phyloP scores from a whole-genome alignment of 192 early-diverging fungal genomes.

The Podila epicladia region DNA sequence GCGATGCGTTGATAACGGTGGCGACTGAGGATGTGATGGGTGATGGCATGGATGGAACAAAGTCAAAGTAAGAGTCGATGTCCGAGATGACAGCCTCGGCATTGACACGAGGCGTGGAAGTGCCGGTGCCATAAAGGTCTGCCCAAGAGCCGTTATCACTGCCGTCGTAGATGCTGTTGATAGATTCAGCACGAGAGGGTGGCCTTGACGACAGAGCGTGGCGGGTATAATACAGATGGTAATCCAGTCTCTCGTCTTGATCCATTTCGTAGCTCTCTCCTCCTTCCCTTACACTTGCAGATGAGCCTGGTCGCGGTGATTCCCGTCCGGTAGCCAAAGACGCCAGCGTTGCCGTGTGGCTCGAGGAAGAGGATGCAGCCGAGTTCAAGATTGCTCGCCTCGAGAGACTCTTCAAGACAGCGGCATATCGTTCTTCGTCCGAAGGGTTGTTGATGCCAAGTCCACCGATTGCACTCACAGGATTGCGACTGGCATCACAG shows the following conservation, averaged over 20 bases:
- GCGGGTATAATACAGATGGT: conserved; percentile 53
- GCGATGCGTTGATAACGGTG: conserved; percentile 8
- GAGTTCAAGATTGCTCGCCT: conserved; percentile 43
- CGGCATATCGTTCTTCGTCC: conserved; percentile 43
- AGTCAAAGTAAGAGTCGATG: conserved; percentile 51
- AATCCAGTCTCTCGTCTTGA: conserved; percentile 50
- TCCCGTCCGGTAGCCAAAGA: conserved; percentile 5
- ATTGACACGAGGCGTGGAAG: conserved; percentile 36
- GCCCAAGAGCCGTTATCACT: conserved; percentile 19
- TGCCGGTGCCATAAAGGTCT: conserved; percentile 4
- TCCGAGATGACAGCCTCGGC: conserved; percentile 45
- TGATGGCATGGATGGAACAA: conserved; percentile 13
- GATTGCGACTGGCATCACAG: conserved; percentile 36
- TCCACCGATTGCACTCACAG: conserved; percentile 37
- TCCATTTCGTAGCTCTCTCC: conserved; percentile 46
- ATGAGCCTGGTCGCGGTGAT: conserved; percentile 9
- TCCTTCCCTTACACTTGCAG: neutral
- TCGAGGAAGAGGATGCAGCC: conserved; percentile 27
- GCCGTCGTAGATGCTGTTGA: conserved; percentile 29
- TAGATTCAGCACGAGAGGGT: conserved; percentile 42
- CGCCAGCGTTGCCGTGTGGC: conserved; percentile 13
- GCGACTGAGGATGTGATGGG: neutral
- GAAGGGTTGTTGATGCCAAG: conserved; percentile 30
- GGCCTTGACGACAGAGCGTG: conserved; percentile 40
- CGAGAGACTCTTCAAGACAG: conserved; percentile 44